Evolutionary conservation across 768 basidiomycete genomes (phyloP).

Genomic region (Russula brevipes): DNA sequence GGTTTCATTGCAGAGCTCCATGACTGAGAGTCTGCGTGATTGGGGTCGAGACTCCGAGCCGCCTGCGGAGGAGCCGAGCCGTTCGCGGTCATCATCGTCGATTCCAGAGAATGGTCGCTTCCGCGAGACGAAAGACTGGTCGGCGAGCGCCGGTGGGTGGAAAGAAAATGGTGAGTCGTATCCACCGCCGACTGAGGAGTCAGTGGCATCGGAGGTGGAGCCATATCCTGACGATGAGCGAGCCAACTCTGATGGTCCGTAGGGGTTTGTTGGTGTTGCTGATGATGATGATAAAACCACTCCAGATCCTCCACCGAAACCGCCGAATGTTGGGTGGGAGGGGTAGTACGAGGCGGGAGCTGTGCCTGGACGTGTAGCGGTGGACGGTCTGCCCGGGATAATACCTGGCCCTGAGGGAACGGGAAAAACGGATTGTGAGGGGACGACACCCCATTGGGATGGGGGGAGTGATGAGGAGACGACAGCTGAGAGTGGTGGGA

Average conservation of each 20-base stretch:
- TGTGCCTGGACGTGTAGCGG: conserved; percentile 62
- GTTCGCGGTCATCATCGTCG: conserved; percentile 45
- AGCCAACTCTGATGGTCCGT: conserved; percentile 37
- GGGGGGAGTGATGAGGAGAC: conserved; percentile 60
- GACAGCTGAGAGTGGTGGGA: conserved; percentile 73
- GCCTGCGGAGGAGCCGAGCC: conserved; percentile 39
- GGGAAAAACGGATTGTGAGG: conserved; percentile 48
- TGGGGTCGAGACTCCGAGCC: conserved; percentile 71
- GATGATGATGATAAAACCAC: conserved; percentile 32
- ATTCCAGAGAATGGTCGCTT: conserved; percentile 60
- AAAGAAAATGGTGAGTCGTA: conserved; percentile 75
- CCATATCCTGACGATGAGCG: conserved; percentile 29
- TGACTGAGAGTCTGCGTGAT: conserved; percentile 74
- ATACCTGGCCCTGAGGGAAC: conserved; percentile 51
- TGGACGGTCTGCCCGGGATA: conserved; percentile 50
- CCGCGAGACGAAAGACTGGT: conserved; percentile 41
- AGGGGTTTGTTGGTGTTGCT: conserved; percentile 27
- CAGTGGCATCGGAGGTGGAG: conserved; percentile 31
- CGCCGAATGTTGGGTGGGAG: conserved; percentile 40
- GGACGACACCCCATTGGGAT: conserved; percentile 24
- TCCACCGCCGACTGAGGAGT: conserved; percentile 31
- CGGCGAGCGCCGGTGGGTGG: conserved; percentile 56
- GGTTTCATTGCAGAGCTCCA: conserved; percentile 84
- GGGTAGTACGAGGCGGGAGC: conserved; percentile 63
- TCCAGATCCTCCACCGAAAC: conserved; percentile 41